Percentiles rank a stretch among this genome's conserved stretches.
Conservation (phyloP, 2,329 filamentous ascomycete genomes). For the Colletotrichum sp. region DNA sequence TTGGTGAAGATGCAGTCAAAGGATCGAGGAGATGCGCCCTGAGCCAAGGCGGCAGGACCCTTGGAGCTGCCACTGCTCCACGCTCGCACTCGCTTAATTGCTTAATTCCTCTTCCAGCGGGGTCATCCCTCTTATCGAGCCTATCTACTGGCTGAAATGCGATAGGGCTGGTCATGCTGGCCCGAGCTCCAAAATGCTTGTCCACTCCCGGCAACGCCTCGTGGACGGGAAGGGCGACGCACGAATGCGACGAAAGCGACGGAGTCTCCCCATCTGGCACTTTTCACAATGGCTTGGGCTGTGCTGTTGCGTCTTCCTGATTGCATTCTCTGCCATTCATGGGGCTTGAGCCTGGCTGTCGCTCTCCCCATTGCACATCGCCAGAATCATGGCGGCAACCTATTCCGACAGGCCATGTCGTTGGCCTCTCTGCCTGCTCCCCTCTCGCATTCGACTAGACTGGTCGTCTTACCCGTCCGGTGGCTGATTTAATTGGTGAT, state of each 20-base stretch:
- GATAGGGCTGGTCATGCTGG: background rate
- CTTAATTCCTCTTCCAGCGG: background rate
- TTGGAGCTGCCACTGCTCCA: background rate
- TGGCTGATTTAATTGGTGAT: background rate
- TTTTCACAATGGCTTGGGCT: background rate
- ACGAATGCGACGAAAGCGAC: background rate
- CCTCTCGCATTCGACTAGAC: background rate
- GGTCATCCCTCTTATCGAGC: background rate
- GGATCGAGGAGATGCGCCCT: background rate
- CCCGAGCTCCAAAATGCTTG: background rate
- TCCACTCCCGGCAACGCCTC: background rate
- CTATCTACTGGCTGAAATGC: background rate
- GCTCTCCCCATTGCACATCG: background rate
- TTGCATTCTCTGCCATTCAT: background rate
- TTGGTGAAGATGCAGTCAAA: background rate
- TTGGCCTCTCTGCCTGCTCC: background rate
- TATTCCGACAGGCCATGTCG: background rate
- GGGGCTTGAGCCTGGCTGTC: background rate
- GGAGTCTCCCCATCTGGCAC: background rate
- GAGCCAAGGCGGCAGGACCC: background rate
- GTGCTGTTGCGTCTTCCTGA: background rate
- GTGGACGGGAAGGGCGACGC: background rate
- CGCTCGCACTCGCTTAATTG: slow-evolving; percentile 5
- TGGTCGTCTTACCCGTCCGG: background rate
- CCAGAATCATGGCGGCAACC: background rate